Evolutionary conservation across 163 green algal genomes (phyloP).

Genomic region (Volvox carteri): DNA sequence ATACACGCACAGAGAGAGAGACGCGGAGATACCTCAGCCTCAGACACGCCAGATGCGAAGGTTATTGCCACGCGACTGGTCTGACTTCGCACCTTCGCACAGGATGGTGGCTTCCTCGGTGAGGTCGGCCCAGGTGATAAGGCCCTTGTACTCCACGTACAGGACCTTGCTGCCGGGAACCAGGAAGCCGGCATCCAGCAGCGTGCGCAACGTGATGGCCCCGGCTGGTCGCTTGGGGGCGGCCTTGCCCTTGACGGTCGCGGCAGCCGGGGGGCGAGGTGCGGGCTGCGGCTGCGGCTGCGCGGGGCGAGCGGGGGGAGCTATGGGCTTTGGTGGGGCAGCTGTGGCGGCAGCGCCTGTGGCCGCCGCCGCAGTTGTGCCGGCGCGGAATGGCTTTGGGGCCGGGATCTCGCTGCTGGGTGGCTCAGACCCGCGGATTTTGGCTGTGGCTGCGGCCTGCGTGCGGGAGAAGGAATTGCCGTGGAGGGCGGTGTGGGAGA

Average conservation of each 20-base stretch:
- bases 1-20: not conserved
- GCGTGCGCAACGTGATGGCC: conserved; percentile 76
- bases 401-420: not conserved
- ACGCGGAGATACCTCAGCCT: too few species aligned
- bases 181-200: conserved; percentile 85
- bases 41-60: too few species aligned
- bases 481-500: too few species aligned
- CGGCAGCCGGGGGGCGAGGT: not conserved
- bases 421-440: not conserved
- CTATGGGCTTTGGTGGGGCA: too few species aligned
- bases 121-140: conserved; percentile 75
- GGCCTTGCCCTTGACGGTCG: conserved; percentile 5
- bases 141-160: conserved; percentile 86
- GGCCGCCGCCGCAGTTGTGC: not conserved
- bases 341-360: not conserved
- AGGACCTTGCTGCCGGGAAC: conserved; percentile 70
- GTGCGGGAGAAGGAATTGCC: not conserved
- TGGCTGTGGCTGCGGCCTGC: conserved; percentile 15
- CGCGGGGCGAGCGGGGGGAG: not conserved
- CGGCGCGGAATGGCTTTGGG: not conserved
- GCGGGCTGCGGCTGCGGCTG: not conserved
- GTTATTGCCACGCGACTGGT: not conserved
- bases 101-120: conserved; percentile 82
- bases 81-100: conserved; percentile 66
- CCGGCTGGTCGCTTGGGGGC: conserved; percentile 55